A percentile compares a stretch with the other conserved stretches of the same genome.
These are phyloP conservation scores for Botrytis sinoallii DNA, from an alignment of 2,329 filamentous ascomycete genomes.

Conservation along the genomic window DNA sequence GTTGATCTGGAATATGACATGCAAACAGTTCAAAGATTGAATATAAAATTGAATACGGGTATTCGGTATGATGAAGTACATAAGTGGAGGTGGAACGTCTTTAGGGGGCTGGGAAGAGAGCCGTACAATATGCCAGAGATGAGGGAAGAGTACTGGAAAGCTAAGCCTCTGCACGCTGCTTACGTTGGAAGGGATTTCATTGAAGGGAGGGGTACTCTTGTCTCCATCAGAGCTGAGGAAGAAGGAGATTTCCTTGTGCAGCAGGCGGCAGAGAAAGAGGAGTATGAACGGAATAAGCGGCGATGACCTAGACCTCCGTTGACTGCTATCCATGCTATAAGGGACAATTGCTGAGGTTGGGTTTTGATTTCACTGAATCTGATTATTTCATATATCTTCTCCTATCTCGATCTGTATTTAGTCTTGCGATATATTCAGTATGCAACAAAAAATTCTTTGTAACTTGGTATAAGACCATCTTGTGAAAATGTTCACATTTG, in stretches of 20 bases:
- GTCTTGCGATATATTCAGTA: neutral
- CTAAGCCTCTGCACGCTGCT: fast-evolving
- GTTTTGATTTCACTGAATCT: neutral
- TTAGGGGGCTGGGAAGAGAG: neutral
- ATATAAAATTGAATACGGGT: fast-evolving
- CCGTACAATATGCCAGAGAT: neutral
- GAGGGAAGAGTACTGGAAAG: neutral
- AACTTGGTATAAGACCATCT: neutral
- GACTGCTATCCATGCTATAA: neutral
- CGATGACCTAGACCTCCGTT: neutral
- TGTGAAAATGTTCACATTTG: neutral
- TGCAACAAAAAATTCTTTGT: neutral
- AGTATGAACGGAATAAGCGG: neutral
- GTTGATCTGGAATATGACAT: neutral
- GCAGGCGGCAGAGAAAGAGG: neutral
- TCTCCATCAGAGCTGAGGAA: fast-evolving
- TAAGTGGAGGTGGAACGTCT: neutral
- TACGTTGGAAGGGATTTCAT: fast-evolving
- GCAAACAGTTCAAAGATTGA: fast-evolving
- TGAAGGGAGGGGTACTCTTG: neutral
- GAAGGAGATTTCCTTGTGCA: neutral
- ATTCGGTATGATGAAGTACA: fast-evolving
- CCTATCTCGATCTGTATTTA: neutral
- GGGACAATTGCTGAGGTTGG: neutral
- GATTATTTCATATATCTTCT: neutral